phyloP scores from a whole-genome alignment of 495 filamentous ascomycete genomes.

The Saxophila tyrrhenica region DNA sequence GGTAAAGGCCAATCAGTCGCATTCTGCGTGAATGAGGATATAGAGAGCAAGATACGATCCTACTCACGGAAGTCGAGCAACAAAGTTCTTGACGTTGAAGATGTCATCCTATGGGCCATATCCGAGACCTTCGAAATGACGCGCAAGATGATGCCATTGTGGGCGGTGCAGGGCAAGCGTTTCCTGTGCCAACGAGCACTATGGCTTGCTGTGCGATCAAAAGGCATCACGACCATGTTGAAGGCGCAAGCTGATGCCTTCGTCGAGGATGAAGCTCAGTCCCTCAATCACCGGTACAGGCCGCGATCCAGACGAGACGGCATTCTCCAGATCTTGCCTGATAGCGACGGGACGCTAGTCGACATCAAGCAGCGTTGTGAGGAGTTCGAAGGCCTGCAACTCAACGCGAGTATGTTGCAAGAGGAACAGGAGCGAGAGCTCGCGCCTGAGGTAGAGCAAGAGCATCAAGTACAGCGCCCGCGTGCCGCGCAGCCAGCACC shows the following conservation, averaged over 20 bases:
- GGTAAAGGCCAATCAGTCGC: constrained; percentile 26
- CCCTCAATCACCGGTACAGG: constrained; percentile 34
- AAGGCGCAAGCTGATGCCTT: constrained; percentile 33
- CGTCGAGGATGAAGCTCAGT: constrained; percentile 38
- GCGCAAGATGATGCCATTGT: constrained; percentile 41
- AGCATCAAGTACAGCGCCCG: constrained; percentile 45
- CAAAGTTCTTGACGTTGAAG: constrained; percentile 31
- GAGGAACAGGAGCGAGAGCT: constrained; percentile 66
- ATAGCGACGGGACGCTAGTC: constrained; percentile 1
- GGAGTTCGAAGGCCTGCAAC: constrained; percentile 4
- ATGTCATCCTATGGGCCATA: constrained; percentile 51
- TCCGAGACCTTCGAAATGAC: constrained; percentile 43
- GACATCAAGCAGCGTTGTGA: constrained; percentile 12
- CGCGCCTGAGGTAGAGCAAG: constrained; percentile 48
- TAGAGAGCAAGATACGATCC: constrained; percentile 31
- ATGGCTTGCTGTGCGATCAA: neutral
- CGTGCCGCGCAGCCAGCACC: constrained; percentile 22
- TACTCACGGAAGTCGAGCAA: neutral
- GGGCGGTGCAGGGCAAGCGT: constrained; percentile 49
- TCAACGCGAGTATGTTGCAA: constrained; percentile 36
- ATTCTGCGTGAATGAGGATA: constrained; percentile 38
- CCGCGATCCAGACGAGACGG: constrained; percentile 1
- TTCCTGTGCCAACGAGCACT: constrained; percentile 24
- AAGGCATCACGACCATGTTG: constrained; percentile 11
- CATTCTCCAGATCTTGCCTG: neutral